Percentiles rank a stretch among this genome's conserved stretches.
Evolutionary conservation across 2,329 filamentous ascomycete species (phyloP).

Genomic region (Beauveria pseudobassiana): DNA sequence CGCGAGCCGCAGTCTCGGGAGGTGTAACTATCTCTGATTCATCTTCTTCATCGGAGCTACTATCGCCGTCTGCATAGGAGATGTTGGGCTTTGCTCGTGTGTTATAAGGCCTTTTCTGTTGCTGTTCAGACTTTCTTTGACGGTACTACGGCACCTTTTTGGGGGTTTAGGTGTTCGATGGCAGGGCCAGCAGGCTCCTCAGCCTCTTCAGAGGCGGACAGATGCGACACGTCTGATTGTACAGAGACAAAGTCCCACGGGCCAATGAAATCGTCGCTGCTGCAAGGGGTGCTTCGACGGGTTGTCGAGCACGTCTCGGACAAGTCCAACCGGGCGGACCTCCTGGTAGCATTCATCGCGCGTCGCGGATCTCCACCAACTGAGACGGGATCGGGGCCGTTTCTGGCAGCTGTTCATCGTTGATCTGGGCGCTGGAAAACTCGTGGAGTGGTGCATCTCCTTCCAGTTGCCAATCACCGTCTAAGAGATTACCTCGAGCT

Average conservation of each 20-base stretch:
- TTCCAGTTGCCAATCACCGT: constrained; percentile 19
- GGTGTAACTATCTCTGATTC: background rate
- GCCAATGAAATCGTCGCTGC: background rate
- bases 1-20: background rate
- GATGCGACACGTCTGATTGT: background rate
- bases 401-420: constrained; percentile 21
- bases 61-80: background rate
- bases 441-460: constrained; percentile 13
- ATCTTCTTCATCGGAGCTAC: background rate
- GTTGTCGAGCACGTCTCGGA: constrained; percentile 29
- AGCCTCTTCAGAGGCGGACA: background rate
- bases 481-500: constrained; percentile 11
- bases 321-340: constrained; percentile 20
- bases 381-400: constrained; percentile 22
- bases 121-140: background rate
- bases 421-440: constrained; percentile 22
- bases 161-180: background rate
- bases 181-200: background rate
- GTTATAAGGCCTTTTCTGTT: background rate
- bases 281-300: constrained; percentile 18
- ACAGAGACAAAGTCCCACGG: background rate
- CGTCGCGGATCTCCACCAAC: background rate
- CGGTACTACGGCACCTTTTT: background rate
- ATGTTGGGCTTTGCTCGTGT: background rate
- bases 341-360: background rate